Percentiles rank a stretch among this genome's conserved stretches.
phyloP scores from a whole-genome alignment of 2,329 filamentous ascomycete species.

The Tolypocladium endophyticum region DNA sequence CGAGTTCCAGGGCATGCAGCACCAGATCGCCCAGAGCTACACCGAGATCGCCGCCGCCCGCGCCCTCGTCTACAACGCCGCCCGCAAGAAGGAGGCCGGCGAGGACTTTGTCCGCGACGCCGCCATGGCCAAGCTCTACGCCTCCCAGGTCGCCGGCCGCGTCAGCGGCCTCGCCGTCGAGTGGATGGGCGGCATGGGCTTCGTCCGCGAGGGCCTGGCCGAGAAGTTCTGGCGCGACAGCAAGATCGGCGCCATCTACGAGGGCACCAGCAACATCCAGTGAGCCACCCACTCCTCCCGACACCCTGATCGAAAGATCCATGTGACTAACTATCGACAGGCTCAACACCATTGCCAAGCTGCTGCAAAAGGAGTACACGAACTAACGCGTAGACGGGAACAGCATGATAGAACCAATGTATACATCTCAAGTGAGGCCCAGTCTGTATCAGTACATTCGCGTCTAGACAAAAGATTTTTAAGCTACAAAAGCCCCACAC shows the following conservation, averaged over 20 bases:
- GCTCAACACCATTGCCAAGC: slow-evolving; percentile 53
- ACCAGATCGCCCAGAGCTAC: slow-evolving; percentile 94
- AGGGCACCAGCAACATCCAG: slow-evolving; percentile 76
- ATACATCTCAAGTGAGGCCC: background rate
- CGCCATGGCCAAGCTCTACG: slow-evolving; percentile 95
- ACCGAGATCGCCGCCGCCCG: slow-evolving; percentile 87
- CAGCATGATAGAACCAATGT: background rate
- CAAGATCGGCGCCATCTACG: slow-evolving; percentile 98
- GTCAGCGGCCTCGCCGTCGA: slow-evolving; percentile 83
- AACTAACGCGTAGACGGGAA: slow-evolving; percentile 10
- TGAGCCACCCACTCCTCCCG: slow-evolving; percentile 21
- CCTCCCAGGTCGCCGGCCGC: slow-evolving; percentile 81
- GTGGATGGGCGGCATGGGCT: slow-evolving; percentile 99
- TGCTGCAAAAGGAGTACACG: slow-evolving; percentile 52
- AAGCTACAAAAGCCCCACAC: background rate
- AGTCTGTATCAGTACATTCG: background rate
- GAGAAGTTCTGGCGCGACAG: slow-evolving; percentile 98
- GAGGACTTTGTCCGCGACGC: slow-evolving; percentile 92
- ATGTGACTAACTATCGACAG: slow-evolving; percentile 16
- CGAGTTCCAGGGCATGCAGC: slow-evolving; percentile 98
- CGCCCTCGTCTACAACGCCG: slow-evolving; percentile 88
- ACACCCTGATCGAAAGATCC: background rate
- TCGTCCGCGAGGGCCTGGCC: slow-evolving; percentile 88
- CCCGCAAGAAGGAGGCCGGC: slow-evolving; percentile 95
- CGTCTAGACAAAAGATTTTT: background rate